phyloP scores from a whole-genome alignment of 2,329 filamentous ascomycete species.

The Epichloe sp. region DNA sequence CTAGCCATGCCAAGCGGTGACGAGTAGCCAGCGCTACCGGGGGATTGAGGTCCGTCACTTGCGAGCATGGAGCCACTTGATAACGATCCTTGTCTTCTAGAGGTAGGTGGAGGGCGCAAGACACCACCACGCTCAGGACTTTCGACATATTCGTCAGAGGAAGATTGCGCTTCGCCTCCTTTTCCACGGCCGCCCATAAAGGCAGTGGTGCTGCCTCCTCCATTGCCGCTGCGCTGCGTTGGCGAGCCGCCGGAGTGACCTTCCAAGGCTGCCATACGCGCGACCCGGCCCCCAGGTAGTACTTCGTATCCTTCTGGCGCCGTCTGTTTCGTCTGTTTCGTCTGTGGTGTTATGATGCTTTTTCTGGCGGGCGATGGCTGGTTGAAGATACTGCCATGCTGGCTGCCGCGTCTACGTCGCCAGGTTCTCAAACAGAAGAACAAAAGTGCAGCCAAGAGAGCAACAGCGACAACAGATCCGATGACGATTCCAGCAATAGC shows the following conservation, averaged over 20 bases:
- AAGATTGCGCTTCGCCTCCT: conserved; percentile 44
- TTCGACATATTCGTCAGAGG: conserved; percentile 58
- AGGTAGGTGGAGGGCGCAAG: conserved; percentile 43
- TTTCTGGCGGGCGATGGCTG: conserved; percentile 65
- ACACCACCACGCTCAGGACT: conserved; percentile 52
- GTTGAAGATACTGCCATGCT: conserved; percentile 69
- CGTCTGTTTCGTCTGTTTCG: conserved; percentile 12
- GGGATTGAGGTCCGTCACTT: conserved; percentile 59
- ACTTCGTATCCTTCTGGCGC: conserved; percentile 52
- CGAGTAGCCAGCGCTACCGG: conserved; percentile 60
- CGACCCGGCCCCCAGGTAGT: conserved; percentile 76
- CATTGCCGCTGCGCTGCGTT: conserved; percentile 33
- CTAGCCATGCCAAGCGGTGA: conserved; percentile 74
- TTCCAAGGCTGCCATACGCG: conserved; percentile 90
- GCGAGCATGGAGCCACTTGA: conserved; percentile 72
- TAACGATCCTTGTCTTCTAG: conserved; percentile 72
- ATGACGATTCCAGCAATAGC: conserved; percentile 84
- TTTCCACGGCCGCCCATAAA: conserved; percentile 32
- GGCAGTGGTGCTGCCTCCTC: conserved; percentile 23
- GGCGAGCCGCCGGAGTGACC: conserved; percentile 53
- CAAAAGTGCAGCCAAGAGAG: conserved; percentile 54
- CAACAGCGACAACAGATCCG: conserved; percentile 59
- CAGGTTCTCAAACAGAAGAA: conserved; percentile 47
- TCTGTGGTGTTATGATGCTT: conserved; percentile 29
- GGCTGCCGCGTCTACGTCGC: conserved; percentile 44